Evolutionary conservation across 805 yeast species (phyloP).

Genomic region (Candida fluviatilis): DNA sequence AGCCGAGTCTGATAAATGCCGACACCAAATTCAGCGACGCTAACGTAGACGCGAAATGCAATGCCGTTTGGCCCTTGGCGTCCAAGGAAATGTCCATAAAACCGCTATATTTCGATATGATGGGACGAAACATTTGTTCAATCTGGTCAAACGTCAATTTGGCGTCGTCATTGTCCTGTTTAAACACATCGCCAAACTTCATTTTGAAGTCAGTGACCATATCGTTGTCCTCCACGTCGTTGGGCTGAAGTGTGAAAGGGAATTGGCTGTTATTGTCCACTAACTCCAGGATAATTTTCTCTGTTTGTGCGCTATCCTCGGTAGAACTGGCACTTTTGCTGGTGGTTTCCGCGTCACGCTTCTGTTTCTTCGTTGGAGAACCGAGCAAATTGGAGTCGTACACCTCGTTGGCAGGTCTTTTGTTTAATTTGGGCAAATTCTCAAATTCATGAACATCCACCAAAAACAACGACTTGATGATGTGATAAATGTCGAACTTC

Average conservation of each 20-base stretch:
- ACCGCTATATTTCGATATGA: slow-evolving; percentile 13
- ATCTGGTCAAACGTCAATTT: slow-evolving; percentile 19
- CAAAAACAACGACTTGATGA: slow-evolving; percentile 32
- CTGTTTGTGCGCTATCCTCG: not conserved
- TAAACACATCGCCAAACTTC: slow-evolving; percentile 33
- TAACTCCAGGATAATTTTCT: slow-evolving; percentile 4
- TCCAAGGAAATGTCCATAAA: slow-evolving; percentile 36
- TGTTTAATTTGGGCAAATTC: slow-evolving; percentile 24
- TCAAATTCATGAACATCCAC: slow-evolving; percentile 45
- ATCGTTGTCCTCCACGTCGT: slow-evolving; percentile 21
- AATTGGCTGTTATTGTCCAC: slow-evolving; percentile 22
- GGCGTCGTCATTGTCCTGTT: slow-evolving; percentile 22
- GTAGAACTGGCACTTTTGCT: not conserved
- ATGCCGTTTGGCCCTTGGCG: slow-evolving; percentile 36
- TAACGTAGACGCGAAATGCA: slow-evolving; percentile 41
- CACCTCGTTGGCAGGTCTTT: slow-evolving; percentile 13
- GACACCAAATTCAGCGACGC: slow-evolving; percentile 34
- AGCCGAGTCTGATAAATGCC: slow-evolving; percentile 28
- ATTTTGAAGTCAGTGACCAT: slow-evolving; percentile 28
- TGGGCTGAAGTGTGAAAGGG: slow-evolving; percentile 34
- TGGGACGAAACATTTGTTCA: slow-evolving; percentile 18
- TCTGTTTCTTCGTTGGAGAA: slow-evolving; percentile 31
- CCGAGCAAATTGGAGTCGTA: slow-evolving; percentile 16
- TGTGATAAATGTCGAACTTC: slow-evolving; percentile 36
- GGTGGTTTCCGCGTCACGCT: slow-evolving; percentile 6